Conservation (phyloP, 192 early-diverging fungal genomes). For the Mortierella antarctica region DNA sequence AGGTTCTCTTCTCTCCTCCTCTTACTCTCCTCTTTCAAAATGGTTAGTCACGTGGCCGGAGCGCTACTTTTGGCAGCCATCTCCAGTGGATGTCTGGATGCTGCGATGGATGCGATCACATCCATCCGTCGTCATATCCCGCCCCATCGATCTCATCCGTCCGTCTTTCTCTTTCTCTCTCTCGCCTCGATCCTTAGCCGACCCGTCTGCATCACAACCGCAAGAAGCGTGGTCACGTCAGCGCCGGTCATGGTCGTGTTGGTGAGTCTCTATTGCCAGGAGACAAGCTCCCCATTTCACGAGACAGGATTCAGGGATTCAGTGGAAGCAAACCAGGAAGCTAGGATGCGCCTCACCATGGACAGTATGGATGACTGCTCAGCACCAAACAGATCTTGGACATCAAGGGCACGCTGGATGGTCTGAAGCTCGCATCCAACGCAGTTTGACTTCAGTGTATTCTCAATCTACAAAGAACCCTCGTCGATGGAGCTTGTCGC, state of each 20-base stretch:
- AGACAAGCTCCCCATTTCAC: neutral
- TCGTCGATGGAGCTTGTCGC: too few species aligned
- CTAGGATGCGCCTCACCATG: neutral
- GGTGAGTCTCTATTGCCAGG: conserved; percentile 60
- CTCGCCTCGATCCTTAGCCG: conserved; percentile 59
- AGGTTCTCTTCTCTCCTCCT: conserved; percentile 13
- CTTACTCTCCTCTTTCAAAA: conserved; percentile 25
- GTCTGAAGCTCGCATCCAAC: too few species aligned
- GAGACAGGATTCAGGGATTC: neutral
- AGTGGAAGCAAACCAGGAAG: neutral
- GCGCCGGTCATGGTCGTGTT: conserved; percentile 99
- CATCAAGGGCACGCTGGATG: too few species aligned
- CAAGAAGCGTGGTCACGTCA: conserved; percentile 99
- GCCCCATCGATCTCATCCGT: neutral
- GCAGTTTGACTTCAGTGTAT: too few species aligned
- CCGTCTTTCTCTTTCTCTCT: neutral
- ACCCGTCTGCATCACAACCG: conserved; percentile 87
- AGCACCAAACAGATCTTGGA: too few species aligned
- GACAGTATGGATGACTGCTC: neutral
- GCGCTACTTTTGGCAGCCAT: too few species aligned
- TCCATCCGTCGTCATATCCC: conserved; percentile 39
- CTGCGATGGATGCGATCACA: neutral
- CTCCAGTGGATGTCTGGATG: neutral
- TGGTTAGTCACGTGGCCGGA: conserved; percentile 30
- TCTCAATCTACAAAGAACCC: too few species aligned